phyloP scores from a whole-genome alignment of 2,329 filamentous ascomycete genomes.

The Emmonsiellopsis sp. region DNA sequence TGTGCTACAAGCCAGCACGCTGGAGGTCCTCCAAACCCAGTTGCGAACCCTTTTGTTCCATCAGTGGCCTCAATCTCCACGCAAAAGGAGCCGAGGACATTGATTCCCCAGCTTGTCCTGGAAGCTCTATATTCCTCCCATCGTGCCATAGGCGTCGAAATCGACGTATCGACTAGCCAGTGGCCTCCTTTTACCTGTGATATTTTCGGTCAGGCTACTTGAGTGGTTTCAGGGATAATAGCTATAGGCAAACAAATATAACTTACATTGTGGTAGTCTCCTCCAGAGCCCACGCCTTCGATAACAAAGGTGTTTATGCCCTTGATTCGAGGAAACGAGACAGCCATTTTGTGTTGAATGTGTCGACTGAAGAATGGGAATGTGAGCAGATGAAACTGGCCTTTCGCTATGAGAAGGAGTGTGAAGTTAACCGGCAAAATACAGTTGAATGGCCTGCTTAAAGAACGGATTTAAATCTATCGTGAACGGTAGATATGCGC shows the following conservation, averaged over 20 bases:
- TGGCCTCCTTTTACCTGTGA: slow-evolving; percentile 38
- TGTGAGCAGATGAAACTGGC: too few species aligned
- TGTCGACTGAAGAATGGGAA: background rate
- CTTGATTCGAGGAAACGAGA: slow-evolving; percentile 34
- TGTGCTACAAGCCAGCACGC: slow-evolving; percentile 90
- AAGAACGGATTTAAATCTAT: background rate
- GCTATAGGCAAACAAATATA: slow-evolving; percentile 32
- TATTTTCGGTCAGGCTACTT: background rate
- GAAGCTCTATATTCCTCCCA: slow-evolving; percentile 84
- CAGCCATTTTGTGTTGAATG: slow-evolving; percentile 1
- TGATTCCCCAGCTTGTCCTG: slow-evolving; percentile 89
- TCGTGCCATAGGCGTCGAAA: slow-evolving; percentile 83
- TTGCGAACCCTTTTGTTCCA: slow-evolving; percentile 89
- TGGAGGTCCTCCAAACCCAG: slow-evolving; percentile 85
- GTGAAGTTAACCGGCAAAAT: background rate
- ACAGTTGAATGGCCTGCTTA: background rate
- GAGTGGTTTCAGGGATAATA: background rate
- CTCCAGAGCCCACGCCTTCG: slow-evolving; percentile 38
- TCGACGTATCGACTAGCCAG: slow-evolving; percentile 86
- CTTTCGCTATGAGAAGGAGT: too few species aligned
- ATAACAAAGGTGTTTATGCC: slow-evolving; percentile 37
- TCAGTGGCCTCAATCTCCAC: slow-evolving; percentile 82
- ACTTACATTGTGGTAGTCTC: slow-evolving; percentile 79
- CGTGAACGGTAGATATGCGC: background rate
- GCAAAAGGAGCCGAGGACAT: slow-evolving; percentile 84